These are phyloP conservation scores for Claviceps humidiphila DNA, from an alignment of 2,329 filamentous ascomycete species.

Conservation along the genomic window DNA sequence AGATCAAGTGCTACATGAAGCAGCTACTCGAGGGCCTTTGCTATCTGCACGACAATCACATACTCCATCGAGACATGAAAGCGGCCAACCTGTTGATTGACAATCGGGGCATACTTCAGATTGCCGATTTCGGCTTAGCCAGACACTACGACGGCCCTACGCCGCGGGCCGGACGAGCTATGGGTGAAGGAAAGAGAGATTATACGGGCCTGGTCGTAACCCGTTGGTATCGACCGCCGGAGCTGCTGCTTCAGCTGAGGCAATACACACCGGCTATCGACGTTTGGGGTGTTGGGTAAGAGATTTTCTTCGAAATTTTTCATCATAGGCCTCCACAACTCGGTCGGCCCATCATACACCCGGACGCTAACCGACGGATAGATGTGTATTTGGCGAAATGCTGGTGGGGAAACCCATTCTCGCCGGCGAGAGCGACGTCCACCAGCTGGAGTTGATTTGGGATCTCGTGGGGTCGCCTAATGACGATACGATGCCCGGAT, in stretches of 20 bases:
- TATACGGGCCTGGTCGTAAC: conserved; percentile 97
- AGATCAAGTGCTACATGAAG: conserved; percentile 96
- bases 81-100: conserved; percentile 94
- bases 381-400: conserved; percentile 98
- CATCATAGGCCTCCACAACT: background rate
- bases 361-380: conserved; percentile 23
- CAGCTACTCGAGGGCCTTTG: conserved; percentile 81
- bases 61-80: conserved; percentile 97
- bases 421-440: conserved; percentile 72
- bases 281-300: conserved; percentile 92
- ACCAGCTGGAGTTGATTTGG: conserved; percentile 90
- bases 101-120: conserved; percentile 85
- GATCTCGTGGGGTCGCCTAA: conserved; percentile 81
- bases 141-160: conserved; percentile 80
- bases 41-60: conserved; percentile 81
- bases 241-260: conserved; percentile 76
- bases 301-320: conserved; percentile 1
- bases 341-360: background rate
- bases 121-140: conserved; percentile 92
- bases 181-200: conserved; percentile 73
- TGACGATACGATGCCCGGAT: conserved; percentile 86
- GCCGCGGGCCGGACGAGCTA: conserved; percentile 63
- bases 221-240: conserved; percentile 90
- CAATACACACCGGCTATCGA: conserved; percentile 96
- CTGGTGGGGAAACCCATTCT: conserved; percentile 86